A percentile compares a stretch with the other conserved stretches of the same genome.
Evolutionary conservation across 805 yeast genomes (phyloP).

Genomic region (Candida ortonii): DNA sequence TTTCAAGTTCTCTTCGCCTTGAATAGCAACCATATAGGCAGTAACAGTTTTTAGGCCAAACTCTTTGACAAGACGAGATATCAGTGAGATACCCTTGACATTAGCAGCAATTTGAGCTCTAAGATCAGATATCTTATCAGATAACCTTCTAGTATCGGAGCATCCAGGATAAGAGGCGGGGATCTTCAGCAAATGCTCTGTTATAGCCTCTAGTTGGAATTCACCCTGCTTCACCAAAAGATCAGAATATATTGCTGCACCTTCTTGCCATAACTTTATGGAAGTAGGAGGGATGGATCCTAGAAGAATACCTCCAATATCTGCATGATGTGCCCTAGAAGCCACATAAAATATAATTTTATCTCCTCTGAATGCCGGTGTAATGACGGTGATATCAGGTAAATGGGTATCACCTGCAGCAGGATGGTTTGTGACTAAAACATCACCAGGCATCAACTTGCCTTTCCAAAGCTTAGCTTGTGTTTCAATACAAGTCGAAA

Average conservation of each 20-base stretch:
- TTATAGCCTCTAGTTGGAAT: constrained; percentile 73
- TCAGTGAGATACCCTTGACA: constrained; percentile 70
- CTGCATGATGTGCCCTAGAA: constrained; percentile 93
- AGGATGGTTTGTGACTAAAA: constrained; percentile 74
- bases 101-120: constrained; percentile 88
- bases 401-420: constrained; percentile 78
- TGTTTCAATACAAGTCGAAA: constrained; percentile 70
- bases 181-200: constrained; percentile 56
- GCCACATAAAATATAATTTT: constrained; percentile 81
- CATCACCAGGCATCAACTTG: constrained; percentile 66
- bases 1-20: constrained; percentile 37
- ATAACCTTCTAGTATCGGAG: constrained; percentile 78
- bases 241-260: constrained; percentile 79
- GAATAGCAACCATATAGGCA: constrained; percentile 77
- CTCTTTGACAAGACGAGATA: constrained; percentile 57
- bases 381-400: constrained; percentile 87
- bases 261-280: constrained; percentile 79
- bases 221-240: constrained; percentile 64
- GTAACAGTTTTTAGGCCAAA: constrained; percentile 56
- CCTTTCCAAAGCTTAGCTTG: constrained; percentile 66
- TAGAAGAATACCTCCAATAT: constrained; percentile 89
- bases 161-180: constrained; percentile 84
- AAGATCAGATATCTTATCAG: constrained; percentile 78
- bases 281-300: constrained; percentile 95
- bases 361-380: constrained; percentile 70